Evolutionary conservation across 2,329 filamentous ascomycete genomes (phyloP).

Genomic region (Neoscytalidium dimidiatum): DNA sequence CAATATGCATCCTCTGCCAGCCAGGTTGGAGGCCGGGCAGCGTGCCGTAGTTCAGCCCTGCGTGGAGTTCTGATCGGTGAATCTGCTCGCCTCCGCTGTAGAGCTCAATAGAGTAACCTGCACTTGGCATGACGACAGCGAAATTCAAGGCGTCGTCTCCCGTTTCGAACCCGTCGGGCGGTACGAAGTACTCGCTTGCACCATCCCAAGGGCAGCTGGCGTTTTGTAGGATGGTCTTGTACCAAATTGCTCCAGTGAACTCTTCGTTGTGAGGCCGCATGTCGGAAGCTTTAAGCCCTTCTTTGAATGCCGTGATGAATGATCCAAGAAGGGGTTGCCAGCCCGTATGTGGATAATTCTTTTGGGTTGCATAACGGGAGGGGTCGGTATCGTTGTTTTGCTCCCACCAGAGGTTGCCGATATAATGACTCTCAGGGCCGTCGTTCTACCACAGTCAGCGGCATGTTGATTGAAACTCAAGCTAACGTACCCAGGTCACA

Average conservation of each 20-base stretch:
- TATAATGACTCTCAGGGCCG: constrained; percentile 40
- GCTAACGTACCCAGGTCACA: constrained; percentile 30
- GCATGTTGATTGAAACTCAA: too few species aligned
- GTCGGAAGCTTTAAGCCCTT: background rate
- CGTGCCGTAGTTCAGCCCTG: background rate
- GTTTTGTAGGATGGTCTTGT: background rate
- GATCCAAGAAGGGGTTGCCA: constrained; percentile 39
- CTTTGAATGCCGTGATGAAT: constrained; percentile 40
- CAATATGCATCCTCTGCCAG: background rate
- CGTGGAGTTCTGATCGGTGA: background rate
- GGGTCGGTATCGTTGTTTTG: constrained; percentile 25
- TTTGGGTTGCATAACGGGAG: constrained; percentile 30
- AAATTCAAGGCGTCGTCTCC: background rate
- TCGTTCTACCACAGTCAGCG: too few species aligned
- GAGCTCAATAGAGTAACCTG: background rate
- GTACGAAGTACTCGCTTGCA: background rate
- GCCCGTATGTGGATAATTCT: constrained; percentile 30
- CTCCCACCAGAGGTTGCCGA: constrained; percentile 37
- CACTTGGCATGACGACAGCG: background rate
- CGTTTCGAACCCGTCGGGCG: background rate
- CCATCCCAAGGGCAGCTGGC: background rate
- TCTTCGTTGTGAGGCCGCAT: background rate
- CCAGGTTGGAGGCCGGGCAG: background rate
- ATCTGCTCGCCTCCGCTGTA: background rate
- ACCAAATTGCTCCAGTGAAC: background rate